Base-by-base conservation (phyloP, 192 early-diverging fungal genomes). In the Coemansia sp. region DNA sequence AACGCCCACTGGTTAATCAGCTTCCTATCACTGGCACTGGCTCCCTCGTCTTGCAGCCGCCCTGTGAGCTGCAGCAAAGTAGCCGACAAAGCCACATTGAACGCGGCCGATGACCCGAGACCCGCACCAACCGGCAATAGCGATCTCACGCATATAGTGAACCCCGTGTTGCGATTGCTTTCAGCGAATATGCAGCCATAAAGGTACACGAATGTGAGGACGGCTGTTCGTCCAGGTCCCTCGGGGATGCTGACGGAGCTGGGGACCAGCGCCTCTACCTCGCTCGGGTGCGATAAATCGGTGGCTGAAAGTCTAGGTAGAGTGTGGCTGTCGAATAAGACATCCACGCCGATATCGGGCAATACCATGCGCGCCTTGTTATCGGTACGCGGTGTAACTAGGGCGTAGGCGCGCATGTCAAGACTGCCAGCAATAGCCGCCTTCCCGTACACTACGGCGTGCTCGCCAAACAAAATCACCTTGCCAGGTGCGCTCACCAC, bases 391-490 rank as follows among this genome's bases (percentile, higher is more conserved):
- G 81, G 81, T 35, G 88, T 82, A 6, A 92, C 66, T 27, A 88
- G 81, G 0, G 86, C 72, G 60, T 93, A 95, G 0, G 91, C 87
- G 11, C 92, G 88, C 64, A 97, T 87, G 16, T 88, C 89, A 13
- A 97, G 68, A 34, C 90, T 91, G 29, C 91, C 91, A 16, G 95
- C 95, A 0, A 95, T 85, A 3, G 95, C 95, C 0, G 90, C 72
- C 85, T 94, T 93, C 66, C 89, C 88, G 64, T 99, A 94, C 40
- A 99, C 97, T 2, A 97, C 97, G 3, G 95, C 93, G 61, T 99
- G 97, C 74, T 99, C 97, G 59, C 97, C 97, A 88, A 99, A 98
- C 45, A 98, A 74, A 66, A 99, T 99, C 69, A 94, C 89, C 70
- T 99, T 99, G 63, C 93, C 97, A n/a, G 97, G 97, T 17, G 97